phyloP scores from a whole-genome alignment of 1,139 yeast genomes.

The Eremothecium gossypii region DNA sequence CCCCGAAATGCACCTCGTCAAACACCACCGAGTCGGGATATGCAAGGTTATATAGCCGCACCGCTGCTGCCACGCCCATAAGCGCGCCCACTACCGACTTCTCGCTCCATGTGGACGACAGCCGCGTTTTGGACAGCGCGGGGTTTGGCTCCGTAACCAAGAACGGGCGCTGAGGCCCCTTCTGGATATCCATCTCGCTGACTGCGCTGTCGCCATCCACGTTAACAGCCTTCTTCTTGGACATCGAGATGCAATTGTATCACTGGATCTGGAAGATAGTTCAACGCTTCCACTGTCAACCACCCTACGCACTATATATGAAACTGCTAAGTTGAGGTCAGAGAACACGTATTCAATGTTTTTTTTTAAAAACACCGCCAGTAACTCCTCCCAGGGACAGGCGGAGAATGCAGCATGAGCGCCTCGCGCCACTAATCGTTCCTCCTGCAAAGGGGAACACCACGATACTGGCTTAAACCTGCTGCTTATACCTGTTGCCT shows the following conservation, averaged over 20 bases:
- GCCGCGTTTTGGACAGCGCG: slow-evolving; percentile 32
- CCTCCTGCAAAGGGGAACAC: too few relatives aligned
- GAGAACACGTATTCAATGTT: background rate
- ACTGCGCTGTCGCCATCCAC: slow-evolving; percentile 36
- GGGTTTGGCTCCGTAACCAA: slow-evolving; percentile 38
- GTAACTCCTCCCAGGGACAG: too few relatives aligned
- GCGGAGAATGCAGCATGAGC: too few relatives aligned
- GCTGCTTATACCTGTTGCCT: too few relatives aligned
- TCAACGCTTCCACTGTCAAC: too few relatives aligned
- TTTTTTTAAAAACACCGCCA: background rate
- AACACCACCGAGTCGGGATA: slow-evolving; percentile 79
- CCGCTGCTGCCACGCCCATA: slow-evolving; percentile 42
- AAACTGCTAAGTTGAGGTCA: too few relatives aligned
- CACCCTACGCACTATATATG: too few relatives aligned
- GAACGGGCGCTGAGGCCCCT: slow-evolving; percentile 36
- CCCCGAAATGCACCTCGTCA: slow-evolving; percentile 86
- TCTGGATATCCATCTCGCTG: slow-evolving; percentile 32
- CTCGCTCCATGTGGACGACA: slow-evolving; percentile 31
- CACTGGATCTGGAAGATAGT: background rate
- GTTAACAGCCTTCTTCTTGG: background rate
- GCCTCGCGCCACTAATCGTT: too few relatives aligned
- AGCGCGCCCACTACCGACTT: slow-evolving; percentile 39
- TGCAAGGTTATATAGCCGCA: slow-evolving; percentile 54
- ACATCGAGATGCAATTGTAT: background rate
- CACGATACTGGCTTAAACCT: too few relatives aligned